A percentile compares a stretch with the other conserved stretches of the same genome.
phyloP scores from a whole-genome alignment of 257 asterid species.

The Solanum chaucha region DNA sequence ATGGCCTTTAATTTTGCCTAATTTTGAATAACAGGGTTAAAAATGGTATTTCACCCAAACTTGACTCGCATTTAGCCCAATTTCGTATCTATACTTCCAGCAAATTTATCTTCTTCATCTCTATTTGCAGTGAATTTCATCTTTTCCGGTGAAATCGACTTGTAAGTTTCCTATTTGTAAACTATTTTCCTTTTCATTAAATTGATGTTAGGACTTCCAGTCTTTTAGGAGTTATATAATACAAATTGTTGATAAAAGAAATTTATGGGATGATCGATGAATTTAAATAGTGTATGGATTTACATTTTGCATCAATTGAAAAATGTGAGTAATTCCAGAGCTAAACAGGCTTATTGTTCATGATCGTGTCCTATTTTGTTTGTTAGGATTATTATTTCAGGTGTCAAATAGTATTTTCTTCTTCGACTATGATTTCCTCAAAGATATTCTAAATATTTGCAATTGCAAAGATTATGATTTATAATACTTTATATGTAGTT shows the following conservation, averaged over 20 bases:
- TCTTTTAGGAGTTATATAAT: neutral
- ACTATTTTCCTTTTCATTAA: neutral
- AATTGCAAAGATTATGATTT: neutral
- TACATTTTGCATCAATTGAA: neutral
- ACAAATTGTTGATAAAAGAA: neutral
- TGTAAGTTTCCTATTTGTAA: neutral
- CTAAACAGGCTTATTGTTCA: neutral
- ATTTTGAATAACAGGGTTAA: no score
- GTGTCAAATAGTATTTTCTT: neutral
- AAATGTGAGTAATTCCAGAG: neutral
- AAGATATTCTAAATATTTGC: neutral
- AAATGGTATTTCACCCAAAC: no score
- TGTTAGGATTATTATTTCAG: neutral
- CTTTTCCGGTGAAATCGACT: neutral
- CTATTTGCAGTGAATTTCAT: no score
- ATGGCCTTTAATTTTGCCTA: no score
- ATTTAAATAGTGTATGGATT: neutral
- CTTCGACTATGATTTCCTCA: neutral
- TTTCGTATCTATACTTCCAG: no score
- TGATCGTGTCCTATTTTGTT: neutral
- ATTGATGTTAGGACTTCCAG: neutral
- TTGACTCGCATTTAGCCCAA: no score
- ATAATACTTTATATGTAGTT: neutral
- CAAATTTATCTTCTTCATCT: no score
- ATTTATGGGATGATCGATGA: neutral